Evolutionary conservation across 495 filamentous ascomycete genomes (phyloP), one percentile per base, ranked within the genome.

Genomic region (Acidomyces sp.): DNA sequence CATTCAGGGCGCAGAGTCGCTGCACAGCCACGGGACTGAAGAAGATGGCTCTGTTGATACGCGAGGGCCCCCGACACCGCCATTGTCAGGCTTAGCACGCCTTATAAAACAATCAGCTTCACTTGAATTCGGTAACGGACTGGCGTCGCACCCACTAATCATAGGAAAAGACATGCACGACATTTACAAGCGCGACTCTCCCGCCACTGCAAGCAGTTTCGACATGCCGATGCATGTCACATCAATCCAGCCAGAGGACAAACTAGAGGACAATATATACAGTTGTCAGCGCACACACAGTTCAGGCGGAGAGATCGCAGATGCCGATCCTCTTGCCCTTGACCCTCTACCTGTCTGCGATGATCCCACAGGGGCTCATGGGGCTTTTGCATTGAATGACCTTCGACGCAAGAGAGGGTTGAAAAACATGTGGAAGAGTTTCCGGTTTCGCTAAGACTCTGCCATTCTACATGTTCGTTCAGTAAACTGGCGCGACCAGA

Each of bases 221-320:
- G 87, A 94, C 59, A 94, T 94, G 88, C 93, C 87, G 11, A 61
- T 95, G 30, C 80, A 83, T 24, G 92, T 95, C 84, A 94, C 88
- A 4, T 70, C 94, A 36, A 95, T 88, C 16, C 70, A 85, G 34
- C 85, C 86, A 0, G 88, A 93, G 37, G 74, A 83, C 29, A 74
- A 73, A 1, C 64, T 74, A 41, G 82, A 79, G 54, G 72, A 70
- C 19, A 66, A 70, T 50, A 62, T 72, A 24, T 80, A 71, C 46
- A 66, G 76, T 11, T 77, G 69, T 64, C 51, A 60, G 34, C 17
- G 15, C 1, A 24, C 20, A 17, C 24, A 43, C 17, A 41, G 20
- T 4, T 26, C 13, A 18, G 28, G 12, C 11, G 37, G 36, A 3
- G 45, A 38, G 3, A 29, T 44, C 5, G 27, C 31, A 37, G 38